Conservation (phyloP, 495 filamentous ascomycete genomes). For the Daldinia bambusicola region DNA sequence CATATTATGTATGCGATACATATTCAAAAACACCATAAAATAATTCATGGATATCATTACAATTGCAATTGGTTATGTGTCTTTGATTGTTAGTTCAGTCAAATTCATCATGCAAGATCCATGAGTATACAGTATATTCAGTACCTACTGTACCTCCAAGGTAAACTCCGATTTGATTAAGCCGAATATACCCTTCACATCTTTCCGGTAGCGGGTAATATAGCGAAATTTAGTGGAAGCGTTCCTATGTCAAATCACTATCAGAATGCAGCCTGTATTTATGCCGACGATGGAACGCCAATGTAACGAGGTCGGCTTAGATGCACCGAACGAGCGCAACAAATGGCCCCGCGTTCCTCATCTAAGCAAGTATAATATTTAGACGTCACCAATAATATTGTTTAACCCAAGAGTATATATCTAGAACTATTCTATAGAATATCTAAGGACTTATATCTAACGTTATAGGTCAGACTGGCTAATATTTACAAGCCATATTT, state of each 20-base stretch:
- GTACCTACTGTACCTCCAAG: no score
- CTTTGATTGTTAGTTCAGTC: neutral
- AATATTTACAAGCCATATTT: no score
- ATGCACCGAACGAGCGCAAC: constrained; percentile 34
- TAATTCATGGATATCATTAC: neutral
- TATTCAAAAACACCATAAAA: no score
- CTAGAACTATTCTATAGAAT: neutral
- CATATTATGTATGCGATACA: no score
- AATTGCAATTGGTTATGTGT: no score
- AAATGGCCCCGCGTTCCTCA: constrained; percentile 26
- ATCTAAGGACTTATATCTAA: neutral
- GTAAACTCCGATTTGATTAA: neutral
- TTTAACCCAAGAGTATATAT: neutral
- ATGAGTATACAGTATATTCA: no score
- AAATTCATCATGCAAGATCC: no score
- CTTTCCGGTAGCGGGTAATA: neutral
- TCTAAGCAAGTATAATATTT: constrained; percentile 21
- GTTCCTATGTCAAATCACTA: neutral
- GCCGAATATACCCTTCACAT: neutral
- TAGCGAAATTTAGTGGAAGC: constrained; percentile 3
- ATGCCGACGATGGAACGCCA: constrained; percentile 39
- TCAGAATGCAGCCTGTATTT: constrained; percentile 6
- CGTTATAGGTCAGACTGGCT: neutral
- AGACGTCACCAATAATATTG: neutral
- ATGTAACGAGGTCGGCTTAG: constrained; percentile 27